Conservation (phyloP, 2,329 filamentous ascomycete genomes). For the Penicillium psychrosexuale region DNA sequence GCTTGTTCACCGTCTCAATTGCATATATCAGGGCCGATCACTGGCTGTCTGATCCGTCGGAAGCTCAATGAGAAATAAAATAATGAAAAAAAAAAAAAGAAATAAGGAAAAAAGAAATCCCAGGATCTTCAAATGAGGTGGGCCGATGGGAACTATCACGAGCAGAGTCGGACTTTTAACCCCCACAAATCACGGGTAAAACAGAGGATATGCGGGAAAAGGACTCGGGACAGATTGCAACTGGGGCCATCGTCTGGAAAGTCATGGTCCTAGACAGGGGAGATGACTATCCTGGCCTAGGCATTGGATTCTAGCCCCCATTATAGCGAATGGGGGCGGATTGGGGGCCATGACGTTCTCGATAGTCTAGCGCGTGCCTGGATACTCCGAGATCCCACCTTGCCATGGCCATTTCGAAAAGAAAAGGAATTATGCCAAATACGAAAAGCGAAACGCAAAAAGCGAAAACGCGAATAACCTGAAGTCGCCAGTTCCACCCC, state of each 20-base stretch:
- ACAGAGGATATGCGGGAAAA: conserved; percentile 13
- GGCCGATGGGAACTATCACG: conserved; percentile 16
- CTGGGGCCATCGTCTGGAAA: conserved; percentile 20
- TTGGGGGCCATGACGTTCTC: conserved; percentile 24
- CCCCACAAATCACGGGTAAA: conserved; percentile 25
- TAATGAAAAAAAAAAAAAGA: background rate
- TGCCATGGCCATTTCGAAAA: background rate
- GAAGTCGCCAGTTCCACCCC: background rate
- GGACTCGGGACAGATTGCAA: conserved; percentile 13
- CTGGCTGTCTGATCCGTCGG: conserved; percentile 11
- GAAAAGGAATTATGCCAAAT: background rate
- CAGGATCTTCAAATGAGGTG: conserved; percentile 21
- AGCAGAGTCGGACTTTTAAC: conserved; percentile 16
- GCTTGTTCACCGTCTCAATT: conserved; percentile 7
- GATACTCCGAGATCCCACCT: background rate
- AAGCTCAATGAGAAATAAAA: conserved; percentile 1
- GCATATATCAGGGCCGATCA: conserved; percentile 7
- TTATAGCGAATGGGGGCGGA: conserved; percentile 18
- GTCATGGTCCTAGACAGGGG: conserved; percentile 20
- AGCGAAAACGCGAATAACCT: background rate
- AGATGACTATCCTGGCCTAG: conserved; percentile 12
- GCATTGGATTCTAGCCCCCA: conserved; percentile 22
- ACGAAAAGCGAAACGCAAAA: background rate
- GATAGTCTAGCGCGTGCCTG: background rate
- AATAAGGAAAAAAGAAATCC: background rate